Base-by-base conservation (phyloP, 2,329 filamentous ascomycete genomes). In the Ascosphaera acerosa region DNA sequence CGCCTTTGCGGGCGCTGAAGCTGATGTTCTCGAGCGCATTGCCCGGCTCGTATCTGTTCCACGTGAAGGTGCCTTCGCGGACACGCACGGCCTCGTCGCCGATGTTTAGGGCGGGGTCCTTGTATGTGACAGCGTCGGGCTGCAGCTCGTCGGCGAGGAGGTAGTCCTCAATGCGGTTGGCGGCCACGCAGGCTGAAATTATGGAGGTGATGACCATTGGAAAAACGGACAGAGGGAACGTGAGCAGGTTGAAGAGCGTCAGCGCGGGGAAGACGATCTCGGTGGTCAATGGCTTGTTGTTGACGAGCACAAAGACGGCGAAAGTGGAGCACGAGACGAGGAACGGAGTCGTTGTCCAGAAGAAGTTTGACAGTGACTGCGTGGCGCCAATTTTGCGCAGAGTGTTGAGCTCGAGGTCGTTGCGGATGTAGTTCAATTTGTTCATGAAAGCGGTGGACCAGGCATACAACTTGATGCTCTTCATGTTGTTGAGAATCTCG, bases 401-500 rank as follows among this genome's bases (percentile, higher is more conserved):
- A 16, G 89, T 97, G 58, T 87, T 87, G 33, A 97, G 60, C 53
- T 97, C 87, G 43, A 80, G 68, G 44, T 97, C 87, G 53, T 97
- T 97, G 52, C 87, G 71, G 36, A 97, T 81, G 49, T 77, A 76
- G 54, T 87, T 94, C 35, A 97, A 68, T 54, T 90, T 91, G 53
- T 81, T 87, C 72, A 92, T 91, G 48, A 97, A 97, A 10, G 87
- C 84, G 18, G 73, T 75, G 18, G 82, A 84, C 87, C 87, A 97
- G 18, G 87, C 87, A 49, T 92, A 97, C 14, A 97, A 66, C 57
- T 97, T 97, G 59, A 97, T 87, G 48, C 81, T 90, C 60, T 97
- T 97, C 77, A 97, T 97, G 55, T 94, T 94, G 61, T 89, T 92
- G 46, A 97, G 61, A 40, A 97, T 97, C 52, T 97, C 87, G 4